A percentile compares a stretch with the other conserved stretches of the same genome.
Conservation (phyloP, 1,284 basidiomycete genomes). For the Schizophyllum commune region DNA sequence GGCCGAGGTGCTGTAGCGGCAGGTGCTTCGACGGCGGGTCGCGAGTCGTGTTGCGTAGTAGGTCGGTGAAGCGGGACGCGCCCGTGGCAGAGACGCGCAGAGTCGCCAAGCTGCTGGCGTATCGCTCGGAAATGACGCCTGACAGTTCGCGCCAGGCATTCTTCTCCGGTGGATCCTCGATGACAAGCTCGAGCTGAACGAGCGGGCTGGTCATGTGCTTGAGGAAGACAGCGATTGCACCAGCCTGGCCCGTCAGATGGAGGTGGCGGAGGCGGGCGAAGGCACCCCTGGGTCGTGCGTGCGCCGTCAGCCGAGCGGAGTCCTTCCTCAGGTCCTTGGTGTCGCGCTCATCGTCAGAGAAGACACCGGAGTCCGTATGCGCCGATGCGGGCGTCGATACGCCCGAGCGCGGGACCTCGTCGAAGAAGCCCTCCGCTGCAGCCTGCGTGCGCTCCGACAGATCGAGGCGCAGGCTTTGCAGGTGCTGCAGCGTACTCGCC, state of each 20-base stretch:
- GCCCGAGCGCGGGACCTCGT: constrained; percentile 58
- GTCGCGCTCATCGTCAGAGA: constrained; percentile 66
- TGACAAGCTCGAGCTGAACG: constrained; percentile 56
- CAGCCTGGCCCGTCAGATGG: constrained; percentile 58
- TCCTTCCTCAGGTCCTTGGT: constrained; percentile 65
- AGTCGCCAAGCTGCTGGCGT: constrained; percentile 48
- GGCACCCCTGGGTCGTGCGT: constrained; percentile 40
- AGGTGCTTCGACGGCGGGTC: constrained; percentile 49
- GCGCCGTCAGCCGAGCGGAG: constrained; percentile 48
- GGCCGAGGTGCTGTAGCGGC: constrained; percentile 49
- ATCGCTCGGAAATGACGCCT: constrained; percentile 50
- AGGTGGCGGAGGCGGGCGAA: constrained; percentile 53
- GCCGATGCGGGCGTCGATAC: constrained; percentile 59
- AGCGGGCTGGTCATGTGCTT: constrained; percentile 56
- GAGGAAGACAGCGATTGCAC: constrained; percentile 61
- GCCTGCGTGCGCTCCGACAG: constrained; percentile 56
- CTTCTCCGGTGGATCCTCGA: constrained; percentile 67
- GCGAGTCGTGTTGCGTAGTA: constrained; percentile 48
- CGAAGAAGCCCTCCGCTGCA: constrained; percentile 71
- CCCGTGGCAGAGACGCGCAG: constrained; percentile 54
- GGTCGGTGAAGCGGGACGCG: constrained; percentile 56
- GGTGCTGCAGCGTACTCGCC: constrained; percentile 49
- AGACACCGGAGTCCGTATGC: constrained; percentile 62
- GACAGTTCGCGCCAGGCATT: constrained; percentile 68
- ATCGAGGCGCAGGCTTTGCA: constrained; percentile 61